Evolutionary conservation across 352 stramenopile species (phyloP).

Genomic region (Phytopythium boreale): DNA sequence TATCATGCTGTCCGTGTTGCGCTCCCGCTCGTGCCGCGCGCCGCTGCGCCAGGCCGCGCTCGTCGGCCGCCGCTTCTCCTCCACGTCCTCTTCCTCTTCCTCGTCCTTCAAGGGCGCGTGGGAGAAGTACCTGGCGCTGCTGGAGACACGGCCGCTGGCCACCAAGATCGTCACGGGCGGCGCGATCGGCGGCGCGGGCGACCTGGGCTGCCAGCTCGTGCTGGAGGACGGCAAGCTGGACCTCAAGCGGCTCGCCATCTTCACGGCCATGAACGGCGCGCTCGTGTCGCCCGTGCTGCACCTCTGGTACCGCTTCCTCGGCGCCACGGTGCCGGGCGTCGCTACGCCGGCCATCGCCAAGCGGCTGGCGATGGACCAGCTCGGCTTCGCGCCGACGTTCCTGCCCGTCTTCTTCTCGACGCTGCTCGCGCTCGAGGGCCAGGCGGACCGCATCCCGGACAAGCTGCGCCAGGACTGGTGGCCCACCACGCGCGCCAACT

Average conservation of each 20-base stretch:
- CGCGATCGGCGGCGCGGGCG: conserved; percentile 58
- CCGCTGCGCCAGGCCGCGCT: not conserved
- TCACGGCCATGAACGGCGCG: conserved; percentile 63
- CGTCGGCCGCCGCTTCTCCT: not conserved
- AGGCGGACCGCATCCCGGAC: conserved; percentile 42
- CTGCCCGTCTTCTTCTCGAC: conserved; percentile 70
- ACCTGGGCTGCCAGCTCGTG: conserved; percentile 69
- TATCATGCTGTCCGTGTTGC: conserved; percentile 31
- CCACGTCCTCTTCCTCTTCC: conserved; percentile 1
- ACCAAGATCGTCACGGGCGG: conserved; percentile 70
- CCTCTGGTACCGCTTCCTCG: conserved; percentile 72
- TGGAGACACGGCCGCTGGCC: conserved; percentile 51
- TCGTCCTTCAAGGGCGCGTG: conserved; percentile 33
- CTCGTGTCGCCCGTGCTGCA: conserved; percentile 77
- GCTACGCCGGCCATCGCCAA: conserved; percentile 40
- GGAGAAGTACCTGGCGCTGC: conserved; percentile 46
- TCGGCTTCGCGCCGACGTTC: conserved; percentile 73
- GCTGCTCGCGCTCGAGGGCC: conserved; percentile 62
- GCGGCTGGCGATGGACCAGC: conserved; percentile 72
- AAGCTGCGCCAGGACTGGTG: conserved; percentile 81
- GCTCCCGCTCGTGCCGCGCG: conserved; percentile 1
- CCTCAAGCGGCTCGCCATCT: conserved; percentile 49
- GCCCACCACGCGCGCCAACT: conserved; percentile 73
- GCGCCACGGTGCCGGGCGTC: conserved; percentile 31
- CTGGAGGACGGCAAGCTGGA: conserved; percentile 40